Percentiles rank a stretch among this genome's conserved stretches.
These are phyloP conservation scores for Cercis canadensis DNA, from an alignment of 306 rosid genomes.

Conservation along the genomic window DNA sequence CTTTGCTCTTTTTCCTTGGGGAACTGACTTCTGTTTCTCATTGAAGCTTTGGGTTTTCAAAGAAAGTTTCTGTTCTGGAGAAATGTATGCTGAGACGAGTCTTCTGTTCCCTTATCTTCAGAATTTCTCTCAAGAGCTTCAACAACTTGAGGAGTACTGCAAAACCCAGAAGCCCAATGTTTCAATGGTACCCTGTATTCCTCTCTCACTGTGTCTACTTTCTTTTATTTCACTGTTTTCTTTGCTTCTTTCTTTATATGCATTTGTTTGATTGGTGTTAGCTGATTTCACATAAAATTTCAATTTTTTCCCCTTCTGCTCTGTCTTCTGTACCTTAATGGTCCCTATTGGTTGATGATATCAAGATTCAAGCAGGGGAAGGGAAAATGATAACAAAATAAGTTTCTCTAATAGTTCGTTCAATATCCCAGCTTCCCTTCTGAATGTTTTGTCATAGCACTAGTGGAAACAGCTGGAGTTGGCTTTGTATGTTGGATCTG, in stretches of 20 bases:
- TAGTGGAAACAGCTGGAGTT: constrained; percentile 56
- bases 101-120: constrained; percentile 72
- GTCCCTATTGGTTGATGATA: constrained; percentile 27
- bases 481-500: constrained; percentile 70
- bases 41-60: constrained; percentile 27
- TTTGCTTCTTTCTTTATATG: constrained; percentile 16
- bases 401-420: too few relatives aligned
- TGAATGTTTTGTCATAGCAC: constrained; percentile 29
- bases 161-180: constrained; percentile 65
- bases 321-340: constrained; percentile 21
- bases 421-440: constrained; percentile 8
- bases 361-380: constrained; percentile 23
- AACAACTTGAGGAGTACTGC: constrained; percentile 80
- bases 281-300: constrained; percentile 24
- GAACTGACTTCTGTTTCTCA: constrained; percentile 22
- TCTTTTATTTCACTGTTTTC: background rate
- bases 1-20: constrained; percentile 19
- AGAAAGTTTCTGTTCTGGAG: constrained; percentile 32
- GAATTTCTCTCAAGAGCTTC: constrained; percentile 75
- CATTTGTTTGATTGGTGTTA: constrained; percentile 41
- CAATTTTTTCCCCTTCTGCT: background rate
- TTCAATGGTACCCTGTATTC: constrained; percentile 53
- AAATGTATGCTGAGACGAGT: constrained; percentile 87
- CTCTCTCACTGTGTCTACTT: constrained; percentile 16
- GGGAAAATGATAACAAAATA: constrained; percentile 2